Percentiles rank a stretch among this genome's conserved stretches.
phyloP scores from a whole-genome alignment of 2,329 filamentous ascomycete species.

The Corniculantispora saksenae region DNA sequence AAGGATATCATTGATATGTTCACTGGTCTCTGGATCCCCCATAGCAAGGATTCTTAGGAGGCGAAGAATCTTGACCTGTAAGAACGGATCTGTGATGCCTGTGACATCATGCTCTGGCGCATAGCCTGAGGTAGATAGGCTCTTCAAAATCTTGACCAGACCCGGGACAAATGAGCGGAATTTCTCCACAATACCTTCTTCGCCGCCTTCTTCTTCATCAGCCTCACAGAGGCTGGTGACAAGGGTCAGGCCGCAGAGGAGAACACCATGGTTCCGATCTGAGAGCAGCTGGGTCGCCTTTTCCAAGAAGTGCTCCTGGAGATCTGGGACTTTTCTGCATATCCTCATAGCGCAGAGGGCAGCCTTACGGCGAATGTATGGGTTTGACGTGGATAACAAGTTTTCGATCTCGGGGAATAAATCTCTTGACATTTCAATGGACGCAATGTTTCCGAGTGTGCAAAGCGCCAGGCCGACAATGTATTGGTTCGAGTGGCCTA shows the following conservation, averaged over 20 bases:
- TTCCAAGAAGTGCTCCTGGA: constrained; percentile 95
- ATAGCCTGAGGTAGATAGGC: constrained; percentile 91
- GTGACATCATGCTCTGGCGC: constrained; percentile 98
- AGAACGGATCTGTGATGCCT: constrained; percentile 94
- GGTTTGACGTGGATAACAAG: constrained; percentile 88
- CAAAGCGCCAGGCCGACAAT: constrained; percentile 95
- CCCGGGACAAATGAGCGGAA: constrained; percentile 84
- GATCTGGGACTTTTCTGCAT: constrained; percentile 94
- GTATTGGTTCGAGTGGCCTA: constrained; percentile 97
- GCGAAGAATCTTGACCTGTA: constrained; percentile 94
- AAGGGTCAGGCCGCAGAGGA: constrained; percentile 88
- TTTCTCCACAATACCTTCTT: constrained; percentile 85
- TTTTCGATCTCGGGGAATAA: constrained; percentile 94
- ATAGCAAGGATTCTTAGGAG: constrained; percentile 83
- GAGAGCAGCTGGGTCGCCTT: constrained; percentile 86
- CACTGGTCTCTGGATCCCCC: constrained; percentile 83
- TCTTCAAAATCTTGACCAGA: constrained; percentile 87
- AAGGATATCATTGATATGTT: constrained; percentile 97
- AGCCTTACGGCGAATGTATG: constrained; percentile 97
- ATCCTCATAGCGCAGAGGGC: constrained; percentile 99
- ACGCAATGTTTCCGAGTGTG: constrained; percentile 96
- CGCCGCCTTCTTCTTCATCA: constrained; percentile 88
- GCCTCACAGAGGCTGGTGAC: constrained; percentile 92
- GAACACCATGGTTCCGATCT: constrained; percentile 92
- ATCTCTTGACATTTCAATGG: constrained; percentile 96